A percentile compares a stretch with the other conserved stretches of the same genome.
Evolutionary conservation across 2,329 filamentous ascomycete species (phyloP).

Genomic region (Neurospora sp.): DNA sequence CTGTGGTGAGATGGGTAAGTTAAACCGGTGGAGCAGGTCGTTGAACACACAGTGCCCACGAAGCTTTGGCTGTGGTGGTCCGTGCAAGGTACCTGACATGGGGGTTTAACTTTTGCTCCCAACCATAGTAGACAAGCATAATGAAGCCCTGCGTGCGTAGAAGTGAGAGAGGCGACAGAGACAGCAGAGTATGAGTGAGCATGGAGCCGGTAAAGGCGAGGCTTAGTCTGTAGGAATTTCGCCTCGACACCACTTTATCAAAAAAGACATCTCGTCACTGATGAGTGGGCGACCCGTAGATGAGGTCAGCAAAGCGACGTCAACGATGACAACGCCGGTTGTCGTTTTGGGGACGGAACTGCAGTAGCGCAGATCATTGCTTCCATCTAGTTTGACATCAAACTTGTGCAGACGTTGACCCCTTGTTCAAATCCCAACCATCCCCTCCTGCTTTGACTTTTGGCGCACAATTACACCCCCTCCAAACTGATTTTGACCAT

Average conservation of each 20-base stretch:
- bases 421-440: not conserved
- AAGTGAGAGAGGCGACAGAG: not conserved
- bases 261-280: not conserved
- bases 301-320: not conserved
- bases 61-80: no score
- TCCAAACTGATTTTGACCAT: not conserved
- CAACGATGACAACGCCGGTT: not conserved
- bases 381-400: not conserved
- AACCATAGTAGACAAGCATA: not conserved
- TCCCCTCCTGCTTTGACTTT: not conserved
- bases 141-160: not conserved
- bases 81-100: no score
- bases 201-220: not conserved
- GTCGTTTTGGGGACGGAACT: not conserved
- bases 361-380: not conserved
- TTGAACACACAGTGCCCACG: no score
- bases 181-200: not conserved
- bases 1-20: no score
- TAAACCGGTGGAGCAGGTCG: no score
- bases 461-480: not conserved
- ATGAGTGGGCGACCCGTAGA: not conserved
- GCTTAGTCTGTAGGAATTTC: not conserved
- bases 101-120: no score
- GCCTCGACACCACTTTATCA: not conserved
- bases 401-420: not conserved